Base-by-base conservation (phyloP, 192 early-diverging fungal species). In the Phlyctochytrium planicorne region DNA sequence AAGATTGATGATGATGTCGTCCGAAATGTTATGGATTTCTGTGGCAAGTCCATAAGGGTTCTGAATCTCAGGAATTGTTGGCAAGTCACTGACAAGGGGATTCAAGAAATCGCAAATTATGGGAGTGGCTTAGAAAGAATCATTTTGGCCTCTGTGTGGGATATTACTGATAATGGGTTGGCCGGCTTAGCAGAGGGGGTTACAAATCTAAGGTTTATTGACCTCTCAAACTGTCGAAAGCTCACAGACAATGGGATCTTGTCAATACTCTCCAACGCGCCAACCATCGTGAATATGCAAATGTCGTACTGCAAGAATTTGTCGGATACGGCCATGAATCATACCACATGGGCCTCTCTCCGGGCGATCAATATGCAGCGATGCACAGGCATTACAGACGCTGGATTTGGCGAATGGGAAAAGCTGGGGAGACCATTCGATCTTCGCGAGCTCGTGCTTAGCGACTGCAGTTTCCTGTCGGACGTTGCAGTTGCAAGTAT, bases 181-280 rank as follows among this genome's bases (percentile, higher is more conserved):
- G 65, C 73, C 0, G 47, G 62, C 0, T 40, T 91, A 20, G 81
- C 80, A 6, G 56, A 63, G 12, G 65, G 69, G 30, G 87, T 84
- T 34, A 33, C 29, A 25, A 6, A 71, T 20, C 74, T 93, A 1
- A 56, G 65, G 14, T 72, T 57, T 1, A 63, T 93, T n/a, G 86
- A 93, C 67, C 71, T 93, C 27, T 84, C 82, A n/a, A 93, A 93
- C 66, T 93, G 91, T 70, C 71, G 91, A 20, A 92, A 93, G 71
- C 78, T 93, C 0, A 89, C 85, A 4, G 84, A 91, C 60, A 70
- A 63, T 2, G 87, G 85, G 12, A 74, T 93, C 1, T 70, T 75
- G 24, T 33, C 70, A 3, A 66, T 92, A 0, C 72, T 90, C 55
- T 77, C 82, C 40, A 77, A 66, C 17, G 71, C 75, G 17, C 47